Conservation (phyloP, 768 basidiomycete genomes). For the Sutorius australiensis region DNA sequence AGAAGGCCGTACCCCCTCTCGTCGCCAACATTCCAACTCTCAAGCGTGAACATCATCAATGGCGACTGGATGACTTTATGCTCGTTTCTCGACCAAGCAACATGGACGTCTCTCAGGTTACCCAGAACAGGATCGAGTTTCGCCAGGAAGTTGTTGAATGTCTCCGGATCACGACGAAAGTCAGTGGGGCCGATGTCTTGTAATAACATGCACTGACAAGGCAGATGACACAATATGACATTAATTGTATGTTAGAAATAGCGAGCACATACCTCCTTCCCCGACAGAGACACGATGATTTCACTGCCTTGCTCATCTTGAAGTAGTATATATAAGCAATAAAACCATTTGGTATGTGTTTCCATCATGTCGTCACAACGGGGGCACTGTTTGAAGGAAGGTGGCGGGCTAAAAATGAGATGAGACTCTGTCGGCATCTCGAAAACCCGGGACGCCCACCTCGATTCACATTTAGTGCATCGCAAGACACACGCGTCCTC, state of each 20-base stretch:
- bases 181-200: constrained; percentile 43
- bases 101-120: constrained; percentile 42
- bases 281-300: constrained; percentile 46
- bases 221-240: not conserved
- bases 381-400: constrained; percentile 42
- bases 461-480: constrained; percentile 50
- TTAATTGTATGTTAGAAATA: not conserved
- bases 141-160: constrained; percentile 35
- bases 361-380: constrained; percentile 52
- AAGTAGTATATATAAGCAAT: constrained; percentile 46
- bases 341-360: constrained; percentile 46
- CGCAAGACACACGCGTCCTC: constrained; percentile 43
- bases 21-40: constrained; percentile 27
- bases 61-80: constrained; percentile 23
- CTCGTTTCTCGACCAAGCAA: constrained; percentile 23
- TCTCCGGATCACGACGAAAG: constrained; percentile 37
- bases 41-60: constrained; percentile 24
- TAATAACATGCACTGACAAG: constrained; percentile 41
- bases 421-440: not conserved
- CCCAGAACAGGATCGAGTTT: constrained; percentile 47
- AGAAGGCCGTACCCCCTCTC: constrained; percentile 25
- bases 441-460: constrained; percentile 35
- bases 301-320: constrained; percentile 45
- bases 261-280: constrained; percentile 38
- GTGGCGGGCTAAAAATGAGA: constrained; percentile 39